A percentile compares a stretch with the other conserved stretches of the same genome.
Evolutionary conservation across 371 early-diverging fungal species (phyloP).

Genomic region (Rhizoclosmatium hyalinum): DNA sequence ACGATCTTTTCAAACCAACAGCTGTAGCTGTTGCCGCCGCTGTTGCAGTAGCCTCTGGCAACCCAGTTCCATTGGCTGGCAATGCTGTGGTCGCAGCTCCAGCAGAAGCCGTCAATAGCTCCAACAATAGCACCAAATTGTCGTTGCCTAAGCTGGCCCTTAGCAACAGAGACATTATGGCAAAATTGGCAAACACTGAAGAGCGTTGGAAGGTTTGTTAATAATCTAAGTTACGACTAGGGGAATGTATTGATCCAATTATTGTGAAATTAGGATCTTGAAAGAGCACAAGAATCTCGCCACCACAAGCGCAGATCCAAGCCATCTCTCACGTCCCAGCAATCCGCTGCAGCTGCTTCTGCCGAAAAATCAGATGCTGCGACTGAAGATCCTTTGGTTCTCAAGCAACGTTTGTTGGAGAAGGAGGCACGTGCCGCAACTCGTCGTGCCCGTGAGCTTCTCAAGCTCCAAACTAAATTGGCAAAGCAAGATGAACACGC

Average conservation of each 20-base stretch:
- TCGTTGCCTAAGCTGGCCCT: constrained; percentile 47
- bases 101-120: background rate
- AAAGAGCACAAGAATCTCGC: constrained; percentile 33
- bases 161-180: constrained; percentile 43
- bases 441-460: constrained; percentile 51
- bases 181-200: constrained; percentile 53
- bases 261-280: constrained; percentile 35
- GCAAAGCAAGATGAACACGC: constrained; percentile 52
- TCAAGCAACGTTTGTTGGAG: constrained; percentile 48
- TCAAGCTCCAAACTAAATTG: constrained; percentile 50
- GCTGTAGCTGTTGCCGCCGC: constrained; percentile 19
- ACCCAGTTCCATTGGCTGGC: background rate
- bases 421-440: constrained; percentile 46
- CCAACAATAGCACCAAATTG: constrained; percentile 24
- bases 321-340: constrained; percentile 34
- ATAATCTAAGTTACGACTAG: background rate
- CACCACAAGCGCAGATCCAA: constrained; percentile 34
- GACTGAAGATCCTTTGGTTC: constrained; percentile 39
- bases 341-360: background rate
- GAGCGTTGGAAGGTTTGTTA: constrained; percentile 53
- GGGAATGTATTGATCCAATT: background rate
- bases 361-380: constrained; percentile 12
- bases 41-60: background rate
- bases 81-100: constrained; percentile 17
- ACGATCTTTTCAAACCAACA: constrained; percentile 31